phyloP scores from a whole-genome alignment of 1,284 basidiomycete species.

The Somion occarium region DNA sequence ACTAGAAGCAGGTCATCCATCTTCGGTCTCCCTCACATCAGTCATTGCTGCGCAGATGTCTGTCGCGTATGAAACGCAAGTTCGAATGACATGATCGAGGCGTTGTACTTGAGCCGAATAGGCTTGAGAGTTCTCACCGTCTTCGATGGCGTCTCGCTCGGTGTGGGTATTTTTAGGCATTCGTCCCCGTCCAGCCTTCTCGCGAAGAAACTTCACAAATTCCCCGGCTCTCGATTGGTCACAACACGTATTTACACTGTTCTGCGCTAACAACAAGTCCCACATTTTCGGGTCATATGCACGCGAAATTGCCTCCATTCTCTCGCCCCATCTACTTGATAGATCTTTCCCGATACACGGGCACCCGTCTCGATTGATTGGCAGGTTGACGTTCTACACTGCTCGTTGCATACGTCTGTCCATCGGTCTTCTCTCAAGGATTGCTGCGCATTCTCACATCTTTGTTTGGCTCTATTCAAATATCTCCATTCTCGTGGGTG shows the following conservation, averaged over 20 bases:
- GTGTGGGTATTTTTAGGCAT: background rate
- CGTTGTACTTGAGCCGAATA: background rate
- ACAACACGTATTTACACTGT: background rate
- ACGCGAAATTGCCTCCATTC: background rate
- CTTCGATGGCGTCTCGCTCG: background rate
- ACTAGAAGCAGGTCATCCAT: no score
- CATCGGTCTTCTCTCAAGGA: background rate
- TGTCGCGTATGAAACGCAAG: background rate
- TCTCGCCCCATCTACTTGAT: background rate
- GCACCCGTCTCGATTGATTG: conserved; percentile 4
- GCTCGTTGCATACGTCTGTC: conserved; percentile 2
- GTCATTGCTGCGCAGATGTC: background rate
- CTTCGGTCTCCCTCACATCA: no score
- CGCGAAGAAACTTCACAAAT: background rate
- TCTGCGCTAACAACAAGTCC: no score
- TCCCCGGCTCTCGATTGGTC: background rate
- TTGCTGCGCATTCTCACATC: conserved; percentile 7
- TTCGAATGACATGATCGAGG: background rate
- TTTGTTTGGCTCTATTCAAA: background rate
- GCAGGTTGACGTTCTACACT: conserved; percentile 2
- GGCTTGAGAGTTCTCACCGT: background rate
- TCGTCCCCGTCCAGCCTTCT: background rate
- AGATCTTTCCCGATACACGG: conserved; percentile 1
- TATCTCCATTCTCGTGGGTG: conserved; percentile 3
- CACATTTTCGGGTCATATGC: background rate